A percentile compares a stretch with the other conserved stretches of the same genome.
phyloP scores from a whole-genome alignment of 306 rosid species.

The Fragaria ananassa region DNA sequence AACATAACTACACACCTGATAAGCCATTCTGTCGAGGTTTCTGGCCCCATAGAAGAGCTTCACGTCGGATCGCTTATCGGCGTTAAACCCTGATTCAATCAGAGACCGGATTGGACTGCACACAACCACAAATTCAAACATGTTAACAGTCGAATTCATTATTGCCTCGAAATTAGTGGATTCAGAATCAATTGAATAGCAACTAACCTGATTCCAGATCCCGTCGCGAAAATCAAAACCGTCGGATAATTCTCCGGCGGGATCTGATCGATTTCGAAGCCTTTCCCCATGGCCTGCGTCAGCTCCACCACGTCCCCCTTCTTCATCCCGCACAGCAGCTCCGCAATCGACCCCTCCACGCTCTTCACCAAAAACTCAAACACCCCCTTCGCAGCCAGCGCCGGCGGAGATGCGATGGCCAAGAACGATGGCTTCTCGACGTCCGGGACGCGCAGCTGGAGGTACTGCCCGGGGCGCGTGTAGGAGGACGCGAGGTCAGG shows the following conservation, averaged over 20 bases:
- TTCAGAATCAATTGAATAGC: neutral
- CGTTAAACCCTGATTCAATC: constrained; percentile 74
- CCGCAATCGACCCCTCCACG: constrained; percentile 82
- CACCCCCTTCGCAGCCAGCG: constrained; percentile 49
- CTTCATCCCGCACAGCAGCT: constrained; percentile 71
- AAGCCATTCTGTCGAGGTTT: constrained; percentile 85
- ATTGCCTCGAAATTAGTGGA: neutral
- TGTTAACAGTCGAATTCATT: neutral
- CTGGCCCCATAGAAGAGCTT: constrained; percentile 85
- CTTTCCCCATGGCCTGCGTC: constrained; percentile 72
- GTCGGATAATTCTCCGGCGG: constrained; percentile 64
- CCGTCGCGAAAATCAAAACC: constrained; percentile 75
- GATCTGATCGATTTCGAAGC: constrained; percentile 61
- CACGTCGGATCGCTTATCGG: constrained; percentile 69
- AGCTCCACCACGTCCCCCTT: constrained; percentile 86
- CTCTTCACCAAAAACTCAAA: constrained; percentile 86
- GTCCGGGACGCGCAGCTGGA: constrained; percentile 69
- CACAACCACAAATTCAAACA: neutral
- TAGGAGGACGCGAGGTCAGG: constrained; percentile 67
- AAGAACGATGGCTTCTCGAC: constrained; percentile 63
- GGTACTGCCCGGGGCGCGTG: constrained; percentile 83
- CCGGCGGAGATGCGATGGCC: constrained; percentile 92
- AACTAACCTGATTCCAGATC: constrained; percentile 87
- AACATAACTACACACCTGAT: constrained; percentile 58
- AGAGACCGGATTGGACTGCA: constrained; percentile 88